phyloP scores from a whole-genome alignment of 371 early-diverging fungal genomes.

The Mortierella sp. region DNA sequence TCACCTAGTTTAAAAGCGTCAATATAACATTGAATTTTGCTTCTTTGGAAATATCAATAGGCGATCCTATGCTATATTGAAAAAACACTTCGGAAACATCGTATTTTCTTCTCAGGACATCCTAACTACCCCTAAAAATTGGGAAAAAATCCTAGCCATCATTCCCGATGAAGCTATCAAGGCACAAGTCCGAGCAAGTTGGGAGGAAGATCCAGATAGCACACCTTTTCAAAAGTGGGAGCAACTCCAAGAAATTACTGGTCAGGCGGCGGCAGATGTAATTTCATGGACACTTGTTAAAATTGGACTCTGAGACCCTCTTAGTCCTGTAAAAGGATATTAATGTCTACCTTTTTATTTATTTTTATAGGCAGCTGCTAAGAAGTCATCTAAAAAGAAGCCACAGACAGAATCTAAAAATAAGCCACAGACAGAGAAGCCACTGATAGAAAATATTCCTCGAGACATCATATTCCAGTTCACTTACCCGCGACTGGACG shows the following conservation, averaged over 20 bases:
- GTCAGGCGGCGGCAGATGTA: conserved; percentile 25
- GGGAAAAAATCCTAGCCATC: conserved; percentile 80
- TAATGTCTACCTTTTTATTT: neutral
- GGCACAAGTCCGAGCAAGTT: conserved; percentile 61
- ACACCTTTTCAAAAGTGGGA: conserved; percentile 73
- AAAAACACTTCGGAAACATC: conserved; percentile 74
- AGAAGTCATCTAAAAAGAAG: conserved; percentile 28
- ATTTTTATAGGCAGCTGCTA: neutral
- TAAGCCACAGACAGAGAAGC: conserved; percentile 26
- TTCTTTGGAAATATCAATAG: conserved; percentile 52
- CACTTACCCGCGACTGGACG: conserved; percentile 96
- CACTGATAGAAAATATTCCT: conserved; percentile 25
- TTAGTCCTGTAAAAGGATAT: neutral
- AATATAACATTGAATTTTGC: neutral
- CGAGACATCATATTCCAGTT: conserved; percentile 90
- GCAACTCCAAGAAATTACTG: conserved; percentile 56
- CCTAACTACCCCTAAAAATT: conserved; percentile 69
- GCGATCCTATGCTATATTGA: conserved; percentile 71
- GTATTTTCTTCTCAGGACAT: conserved; percentile 81
- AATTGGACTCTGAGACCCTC: neutral
- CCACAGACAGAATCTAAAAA: too few relatives aligned
- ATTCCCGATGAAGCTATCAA: conserved; percentile 80
- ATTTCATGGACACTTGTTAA: too few relatives aligned
- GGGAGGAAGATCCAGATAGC: conserved; percentile 61
- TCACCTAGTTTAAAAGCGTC: neutral